phyloP scores from a whole-genome alignment of 768 basidiomycete genomes.

The Coprinopsis marcescibilis region DNA sequence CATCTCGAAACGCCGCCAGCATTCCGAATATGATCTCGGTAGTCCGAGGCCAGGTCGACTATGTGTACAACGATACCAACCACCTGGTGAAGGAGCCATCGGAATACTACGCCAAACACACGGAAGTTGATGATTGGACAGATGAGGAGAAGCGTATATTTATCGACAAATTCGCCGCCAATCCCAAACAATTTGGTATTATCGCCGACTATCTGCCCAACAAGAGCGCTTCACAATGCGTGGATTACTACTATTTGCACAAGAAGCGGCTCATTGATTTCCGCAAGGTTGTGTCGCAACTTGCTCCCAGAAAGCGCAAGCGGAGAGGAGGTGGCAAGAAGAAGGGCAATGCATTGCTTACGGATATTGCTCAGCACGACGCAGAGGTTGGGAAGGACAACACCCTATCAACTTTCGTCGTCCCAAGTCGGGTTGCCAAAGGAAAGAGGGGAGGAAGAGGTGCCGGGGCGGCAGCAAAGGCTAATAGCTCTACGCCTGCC shows the following conservation, averaged over 20 bases:
- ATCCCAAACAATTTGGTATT: slow-evolving; percentile 94
- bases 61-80: slow-evolving; percentile 80
- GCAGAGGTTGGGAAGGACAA: slow-evolving; percentile 40
- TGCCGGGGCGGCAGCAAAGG: slow-evolving; percentile 7
- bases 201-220: slow-evolving; percentile 75
- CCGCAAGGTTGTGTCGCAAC: slow-evolving; percentile 63
- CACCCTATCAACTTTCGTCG: slow-evolving; percentile 28
- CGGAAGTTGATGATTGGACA: slow-evolving; percentile 84
- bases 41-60: slow-evolving; percentile 51
- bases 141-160: slow-evolving; percentile 76
- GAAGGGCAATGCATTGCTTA: slow-evolving; percentile 75
- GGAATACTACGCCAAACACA: slow-evolving; percentile 69
- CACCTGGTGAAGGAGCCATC: slow-evolving; percentile 70
- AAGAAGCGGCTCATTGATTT: slow-evolving; percentile 88
- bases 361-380: slow-evolving; percentile 78
- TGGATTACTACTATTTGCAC: slow-evolving; percentile 91
- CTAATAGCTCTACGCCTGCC: neutral
- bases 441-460: slow-evolving; percentile 28
- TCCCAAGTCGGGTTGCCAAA: slow-evolving; percentile 30
- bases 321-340: slow-evolving; percentile 61
- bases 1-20: slow-evolving; percentile 74
- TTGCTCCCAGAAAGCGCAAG: slow-evolving; percentile 61
- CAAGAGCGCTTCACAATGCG: slow-evolving; percentile 86
- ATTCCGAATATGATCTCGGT: slow-evolving; percentile 91
- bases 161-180: slow-evolving; percentile 71